Conservation (phyloP, 2,329 filamentous ascomycete species). For the Aspergillus carbonarius region DNA sequence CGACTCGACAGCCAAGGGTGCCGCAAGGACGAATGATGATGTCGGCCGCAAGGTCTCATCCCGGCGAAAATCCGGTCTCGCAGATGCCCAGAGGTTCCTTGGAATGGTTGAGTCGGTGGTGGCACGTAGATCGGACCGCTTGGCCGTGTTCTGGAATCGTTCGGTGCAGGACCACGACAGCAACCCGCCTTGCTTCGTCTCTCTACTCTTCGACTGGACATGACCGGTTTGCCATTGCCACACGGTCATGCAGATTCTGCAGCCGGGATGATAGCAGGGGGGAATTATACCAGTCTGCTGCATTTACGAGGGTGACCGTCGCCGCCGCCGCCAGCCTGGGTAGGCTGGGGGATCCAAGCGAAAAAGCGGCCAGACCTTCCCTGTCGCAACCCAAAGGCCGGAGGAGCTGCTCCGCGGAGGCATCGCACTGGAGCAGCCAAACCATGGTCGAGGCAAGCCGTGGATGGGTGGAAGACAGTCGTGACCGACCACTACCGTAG, state of each 20-base stretch:
- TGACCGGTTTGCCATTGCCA: constrained; percentile 10
- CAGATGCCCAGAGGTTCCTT: constrained; percentile 2
- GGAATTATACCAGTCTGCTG: background rate
- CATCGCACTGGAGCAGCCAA: background rate
- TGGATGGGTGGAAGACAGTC: background rate
- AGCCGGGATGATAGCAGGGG: background rate
- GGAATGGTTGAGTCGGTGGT: constrained; percentile 13
- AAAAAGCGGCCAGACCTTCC: background rate
- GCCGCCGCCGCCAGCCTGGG: background rate
- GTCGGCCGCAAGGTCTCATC: constrained; percentile 6
- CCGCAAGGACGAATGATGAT: constrained; percentile 4
- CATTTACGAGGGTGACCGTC: background rate
- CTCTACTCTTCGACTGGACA: background rate
- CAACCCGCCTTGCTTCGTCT: background rate
- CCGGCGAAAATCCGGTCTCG: background rate
- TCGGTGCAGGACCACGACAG: constrained; percentile 29
- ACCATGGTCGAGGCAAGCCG: background rate
- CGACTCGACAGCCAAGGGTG: background rate
- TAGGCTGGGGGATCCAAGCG: background rate
- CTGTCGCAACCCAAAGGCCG: background rate
- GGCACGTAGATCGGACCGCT: constrained; percentile 19
- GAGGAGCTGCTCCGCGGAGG: background rate
- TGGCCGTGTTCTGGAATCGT: constrained; percentile 35
- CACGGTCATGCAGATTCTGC: background rate
- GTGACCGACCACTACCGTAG: background rate